Conservation (phyloP, 768 basidiomycete species). For the Mycena epipterygia region DNA sequence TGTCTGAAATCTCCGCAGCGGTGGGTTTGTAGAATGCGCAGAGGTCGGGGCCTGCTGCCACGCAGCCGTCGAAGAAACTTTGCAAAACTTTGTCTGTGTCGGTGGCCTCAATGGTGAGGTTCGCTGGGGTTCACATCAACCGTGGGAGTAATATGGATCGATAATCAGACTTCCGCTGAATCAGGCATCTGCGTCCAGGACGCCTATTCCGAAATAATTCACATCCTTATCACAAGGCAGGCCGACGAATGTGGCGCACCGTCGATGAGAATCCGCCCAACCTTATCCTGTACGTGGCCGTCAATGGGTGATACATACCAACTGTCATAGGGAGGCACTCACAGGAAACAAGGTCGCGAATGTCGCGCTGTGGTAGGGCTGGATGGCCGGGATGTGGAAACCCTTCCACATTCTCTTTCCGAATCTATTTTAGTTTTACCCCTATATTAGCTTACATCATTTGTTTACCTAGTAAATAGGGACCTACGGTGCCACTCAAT, state of each 20-base stretch:
- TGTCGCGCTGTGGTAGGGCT: too few relatives aligned
- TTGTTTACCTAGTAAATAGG: too few relatives aligned
- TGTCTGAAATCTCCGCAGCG: constrained; percentile 29
- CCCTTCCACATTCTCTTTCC: too few relatives aligned
- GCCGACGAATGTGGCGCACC: constrained; percentile 32
- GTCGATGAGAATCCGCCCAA: constrained; percentile 51
- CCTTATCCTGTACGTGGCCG: constrained; percentile 40
- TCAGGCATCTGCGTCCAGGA: constrained; percentile 39
- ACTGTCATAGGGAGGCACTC: not conserved
- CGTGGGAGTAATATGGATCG: constrained; percentile 12
- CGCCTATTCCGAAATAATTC: constrained; percentile 12
- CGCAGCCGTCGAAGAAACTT: constrained; percentile 41
- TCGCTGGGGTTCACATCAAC: constrained; percentile 14
- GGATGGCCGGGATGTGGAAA: too few relatives aligned
- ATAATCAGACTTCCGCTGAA: constrained; percentile 32
- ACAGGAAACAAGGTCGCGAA: constrained; percentile 54
- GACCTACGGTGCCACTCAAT: too few relatives aligned
- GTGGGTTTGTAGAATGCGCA: constrained; percentile 44
- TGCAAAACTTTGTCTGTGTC: constrained; percentile 42
- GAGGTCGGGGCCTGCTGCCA: constrained; percentile 36
- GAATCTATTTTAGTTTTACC: too few relatives aligned
- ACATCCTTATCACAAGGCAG: not conserved
- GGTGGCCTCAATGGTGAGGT: constrained; percentile 38
- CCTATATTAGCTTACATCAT: too few relatives aligned
- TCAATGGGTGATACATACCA: not conserved